A percentile compares a stretch with the other conserved stretches of the same genome.
Conservation (phyloP, 192 early-diverging fungal genomes). For the Blastocladiella britannica region DNA sequence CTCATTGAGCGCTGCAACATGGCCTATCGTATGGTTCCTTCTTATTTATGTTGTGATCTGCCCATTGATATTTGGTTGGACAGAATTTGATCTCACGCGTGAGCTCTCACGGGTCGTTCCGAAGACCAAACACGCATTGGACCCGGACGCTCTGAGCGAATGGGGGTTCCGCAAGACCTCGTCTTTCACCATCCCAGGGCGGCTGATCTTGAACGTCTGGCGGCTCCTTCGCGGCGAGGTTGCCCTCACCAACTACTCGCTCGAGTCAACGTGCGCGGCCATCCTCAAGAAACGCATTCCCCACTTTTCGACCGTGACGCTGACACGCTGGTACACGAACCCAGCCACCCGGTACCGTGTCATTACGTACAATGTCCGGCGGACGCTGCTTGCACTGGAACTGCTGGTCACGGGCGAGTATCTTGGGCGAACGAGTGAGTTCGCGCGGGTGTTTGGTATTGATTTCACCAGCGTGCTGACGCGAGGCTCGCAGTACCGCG, state of each 20-base stretch:
- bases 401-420: neutral
- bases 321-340: conserved; percentile 45
- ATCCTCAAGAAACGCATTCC: conserved; percentile 48
- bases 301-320: conserved; percentile 27
- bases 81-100: conserved; percentile 15
- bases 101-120: conserved; percentile 24
- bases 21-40: neutral
- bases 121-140: neutral
- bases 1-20: conserved; percentile 30
- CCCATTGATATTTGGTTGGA: too few species aligned
- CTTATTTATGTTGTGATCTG: too few species aligned
- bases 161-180: conserved; percentile 46
- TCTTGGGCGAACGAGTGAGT: conserved; percentile 32
- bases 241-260: conserved; percentile 50
- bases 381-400: neutral
- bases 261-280: conserved; percentile 51
- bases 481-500: conserved; percentile 79
- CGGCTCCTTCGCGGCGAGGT: conserved; percentile 58
- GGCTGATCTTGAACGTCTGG: conserved; percentile 80
- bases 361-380: conserved; percentile 10
- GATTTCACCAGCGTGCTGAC: conserved; percentile 69
- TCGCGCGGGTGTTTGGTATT: conserved; percentile 77
- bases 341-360: conserved; percentile 29
- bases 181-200: conserved; percentile 38
- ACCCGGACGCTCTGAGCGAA: conserved; percentile 6